Evolutionary conservation across 2,329 filamentous ascomycete genomes (phyloP).

Genomic region (Monilinia aucupariae): DNA sequence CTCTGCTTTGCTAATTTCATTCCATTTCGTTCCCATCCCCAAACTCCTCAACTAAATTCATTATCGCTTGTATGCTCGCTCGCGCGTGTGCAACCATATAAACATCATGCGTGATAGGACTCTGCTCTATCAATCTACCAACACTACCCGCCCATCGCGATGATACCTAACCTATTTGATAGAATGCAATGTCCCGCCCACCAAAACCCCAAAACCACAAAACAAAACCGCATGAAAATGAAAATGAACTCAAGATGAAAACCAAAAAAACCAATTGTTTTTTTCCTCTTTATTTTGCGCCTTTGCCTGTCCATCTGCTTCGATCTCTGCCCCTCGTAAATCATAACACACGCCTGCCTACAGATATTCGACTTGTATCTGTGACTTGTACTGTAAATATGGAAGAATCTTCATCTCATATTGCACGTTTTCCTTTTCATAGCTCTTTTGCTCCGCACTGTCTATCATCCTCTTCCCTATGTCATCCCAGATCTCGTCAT

Average conservation of each 20-base stretch:
- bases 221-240: background rate
- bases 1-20: background rate
- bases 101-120: background rate
- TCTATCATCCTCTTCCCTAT: background rate
- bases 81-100: background rate
- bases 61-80: background rate
- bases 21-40: background rate
- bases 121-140: background rate
- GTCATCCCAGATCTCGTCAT: background rate
- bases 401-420: background rate
- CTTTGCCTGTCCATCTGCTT: background rate
- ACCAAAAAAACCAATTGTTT: background rate
- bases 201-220: background rate
- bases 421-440: background rate
- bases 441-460: background rate
- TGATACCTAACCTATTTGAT: background rate
- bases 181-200: background rate
- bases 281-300: background rate
- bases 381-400: background rate
- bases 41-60: background rate
- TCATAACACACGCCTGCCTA: background rate
- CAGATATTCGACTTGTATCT: background rate
- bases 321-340: background rate
- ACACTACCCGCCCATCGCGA: background rate
- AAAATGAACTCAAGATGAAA: background rate